Evolutionary conservation across 1,284 basidiomycete genomes (phyloP).

Genomic region (Austroboletus niveus): DNA sequence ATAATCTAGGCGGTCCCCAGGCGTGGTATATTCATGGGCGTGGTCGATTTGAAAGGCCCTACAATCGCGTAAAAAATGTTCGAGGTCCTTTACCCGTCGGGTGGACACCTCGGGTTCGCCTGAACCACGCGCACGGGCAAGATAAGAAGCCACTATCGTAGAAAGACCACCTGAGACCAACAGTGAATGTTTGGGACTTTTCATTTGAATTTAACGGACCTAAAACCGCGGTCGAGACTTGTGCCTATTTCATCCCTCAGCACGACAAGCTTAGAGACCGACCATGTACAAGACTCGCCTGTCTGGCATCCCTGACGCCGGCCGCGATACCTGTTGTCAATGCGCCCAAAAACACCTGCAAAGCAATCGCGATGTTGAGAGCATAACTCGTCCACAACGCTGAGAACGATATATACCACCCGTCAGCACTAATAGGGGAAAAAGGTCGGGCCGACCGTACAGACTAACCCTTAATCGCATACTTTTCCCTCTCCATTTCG

Average conservation of each 20-base stretch:
- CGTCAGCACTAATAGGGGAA: conserved; percentile 1
- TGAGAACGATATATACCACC: conserved; percentile 13
- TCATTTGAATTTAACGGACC: not conserved
- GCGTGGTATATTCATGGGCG: conserved; percentile 38
- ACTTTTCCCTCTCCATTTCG: conserved; percentile 39
- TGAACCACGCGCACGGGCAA: conserved; percentile 64
- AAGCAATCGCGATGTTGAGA: conserved; percentile 53
- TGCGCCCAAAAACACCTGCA: conserved; percentile 64
- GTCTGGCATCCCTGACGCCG: not conserved
- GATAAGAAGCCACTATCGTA: conserved; percentile 63
- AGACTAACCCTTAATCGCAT: conserved; percentile 35
- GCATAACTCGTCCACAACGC: conserved; percentile 48
- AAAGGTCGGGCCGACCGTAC: not conserved
- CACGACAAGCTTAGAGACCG: not conserved
- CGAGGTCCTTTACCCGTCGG: conserved; percentile 54
- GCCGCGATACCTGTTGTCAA: conserved; percentile 53
- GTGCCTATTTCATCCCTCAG: not conserved
- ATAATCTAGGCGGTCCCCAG: conserved; percentile 7
- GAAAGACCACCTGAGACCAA: conserved; percentile 46
- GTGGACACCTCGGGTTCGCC: conserved; percentile 65
- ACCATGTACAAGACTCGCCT: not conserved
- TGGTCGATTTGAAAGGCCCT: conserved; percentile 56
- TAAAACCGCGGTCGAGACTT: not conserved
- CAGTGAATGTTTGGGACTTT: no score
- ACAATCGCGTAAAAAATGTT: conserved; percentile 61